Base-by-base conservation (phyloP, 768 basidiomycete genomes). In the Hygrocybe coccinea region DNA sequence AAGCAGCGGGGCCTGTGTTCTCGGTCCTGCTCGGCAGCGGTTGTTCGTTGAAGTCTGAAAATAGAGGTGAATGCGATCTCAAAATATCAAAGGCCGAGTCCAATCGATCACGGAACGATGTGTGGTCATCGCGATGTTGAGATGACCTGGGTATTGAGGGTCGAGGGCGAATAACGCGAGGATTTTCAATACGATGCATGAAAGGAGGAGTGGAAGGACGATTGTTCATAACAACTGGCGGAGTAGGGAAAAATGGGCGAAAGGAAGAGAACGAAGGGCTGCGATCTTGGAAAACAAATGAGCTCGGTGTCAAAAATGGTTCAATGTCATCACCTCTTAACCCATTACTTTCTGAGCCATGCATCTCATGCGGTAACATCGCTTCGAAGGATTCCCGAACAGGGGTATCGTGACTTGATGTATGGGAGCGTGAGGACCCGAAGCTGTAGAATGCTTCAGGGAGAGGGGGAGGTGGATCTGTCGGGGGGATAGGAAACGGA, bases 61-160 rank as follows among this genome's bases (percentile, higher is more conserved):
- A 55, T 21, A 72, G 62, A 14, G 71, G 69, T 41, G 68, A 69
- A 44, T 62, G 47, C 39, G 68, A 66, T 50, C 67, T 57, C 56
- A 75, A 56, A 11, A 68, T 62, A 44, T 70, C 70, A 34, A 75
- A 64, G 1, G 72, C 74, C 11, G 68, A 66, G 54, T 69, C 64
- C 17, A 75, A 63, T 29, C 69, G 67, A 49, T 71, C 64, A 36
- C 71, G 69, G 59, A 74, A 69, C 25, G 58, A 37, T 58, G 52
- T 39, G 36, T 14, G n/a, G 11, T 45, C n/a, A 19, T 34, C n/a
- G 19, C 45, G 44, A 10, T 25, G 25, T n/a, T 36, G 45, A n/a
- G n/a, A n/a, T n/a, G n/a, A n/a, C 37, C 29, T 36, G 11, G 44
- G 50, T 35, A 15, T 33, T 22, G 54, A 29, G 3, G 22, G 15